These are phyloP conservation scores for Alternaria solani DNA, from an alignment of 2,329 filamentous ascomycete species.

Conservation along the genomic window DNA sequence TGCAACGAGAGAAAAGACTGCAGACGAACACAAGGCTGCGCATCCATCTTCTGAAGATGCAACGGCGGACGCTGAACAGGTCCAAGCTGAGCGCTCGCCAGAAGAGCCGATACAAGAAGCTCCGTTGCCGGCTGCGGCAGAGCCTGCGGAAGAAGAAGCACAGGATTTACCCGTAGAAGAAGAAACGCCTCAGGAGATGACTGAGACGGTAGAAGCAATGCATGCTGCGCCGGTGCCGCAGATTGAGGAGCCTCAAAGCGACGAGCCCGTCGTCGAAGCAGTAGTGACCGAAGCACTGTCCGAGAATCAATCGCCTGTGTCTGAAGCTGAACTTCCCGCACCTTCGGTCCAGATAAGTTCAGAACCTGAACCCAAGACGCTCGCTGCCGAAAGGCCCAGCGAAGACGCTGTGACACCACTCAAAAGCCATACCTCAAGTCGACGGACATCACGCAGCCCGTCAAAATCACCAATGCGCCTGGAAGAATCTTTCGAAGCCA, in stretches of 20 bases:
- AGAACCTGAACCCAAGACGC: slow-evolving; percentile 42
- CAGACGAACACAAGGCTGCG: slow-evolving; percentile 8
- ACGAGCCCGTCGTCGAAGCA: not conserved
- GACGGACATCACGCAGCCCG: slow-evolving; percentile 34
- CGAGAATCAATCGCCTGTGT: slow-evolving; percentile 1
- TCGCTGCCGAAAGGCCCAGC: slow-evolving; percentile 36
- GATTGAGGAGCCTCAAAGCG: not conserved
- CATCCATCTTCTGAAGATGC: slow-evolving; percentile 7
- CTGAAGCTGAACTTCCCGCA: slow-evolving; percentile 11
- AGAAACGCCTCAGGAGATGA: slow-evolving; percentile 6
- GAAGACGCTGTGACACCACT: slow-evolving; percentile 35
- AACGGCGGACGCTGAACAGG: slow-evolving; percentile 5
- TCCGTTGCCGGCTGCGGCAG: not conserved
- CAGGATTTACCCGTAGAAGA: slow-evolving; percentile 3
- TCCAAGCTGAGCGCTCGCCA: not conserved
- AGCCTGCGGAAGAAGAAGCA: not conserved
- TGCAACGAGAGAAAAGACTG: slow-evolving; percentile 4
- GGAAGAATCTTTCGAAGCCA: slow-evolving; percentile 59
- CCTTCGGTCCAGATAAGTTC: slow-evolving; percentile 32
- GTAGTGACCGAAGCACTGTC: not conserved
- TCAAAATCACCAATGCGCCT: slow-evolving; percentile 46
- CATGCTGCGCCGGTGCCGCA: slow-evolving; percentile 1
- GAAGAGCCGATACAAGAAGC: slow-evolving; percentile 1
- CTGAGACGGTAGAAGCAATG: slow-evolving; percentile 3
- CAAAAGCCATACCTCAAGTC: slow-evolving; percentile 29